Evolutionary conservation across 2,329 filamentous ascomycete species (phyloP).

Genomic region (Beauveria brongniartii): DNA sequence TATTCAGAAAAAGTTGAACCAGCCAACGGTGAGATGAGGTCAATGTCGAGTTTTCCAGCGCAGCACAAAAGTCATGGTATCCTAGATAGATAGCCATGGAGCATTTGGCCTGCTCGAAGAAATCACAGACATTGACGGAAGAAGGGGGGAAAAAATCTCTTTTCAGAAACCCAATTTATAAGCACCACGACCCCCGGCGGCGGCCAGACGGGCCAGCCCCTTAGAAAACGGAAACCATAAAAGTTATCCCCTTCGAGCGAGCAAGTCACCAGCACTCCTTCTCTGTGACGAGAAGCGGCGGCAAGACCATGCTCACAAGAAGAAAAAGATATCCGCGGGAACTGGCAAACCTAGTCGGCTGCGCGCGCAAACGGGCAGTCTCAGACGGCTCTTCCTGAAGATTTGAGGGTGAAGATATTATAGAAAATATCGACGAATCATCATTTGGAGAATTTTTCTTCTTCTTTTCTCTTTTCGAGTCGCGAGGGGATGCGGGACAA

Average conservation of each 20-base stretch:
- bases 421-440: constrained; percentile 25
- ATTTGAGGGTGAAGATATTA: constrained; percentile 25
- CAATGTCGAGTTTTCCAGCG: neutral
- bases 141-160: constrained; percentile 21
- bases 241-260: neutral
- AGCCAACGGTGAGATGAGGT: neutral
- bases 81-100: neutral
- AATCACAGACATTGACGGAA: neutral
- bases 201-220: constrained; percentile 21
- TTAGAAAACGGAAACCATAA: constrained; percentile 8
- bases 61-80: neutral
- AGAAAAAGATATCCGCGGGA: constrained; percentile 2
- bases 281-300: constrained; percentile 10
- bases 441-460: constrained; percentile 26
- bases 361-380: constrained; percentile 19
- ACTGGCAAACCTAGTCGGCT: constrained; percentile 10
- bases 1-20: neutral
- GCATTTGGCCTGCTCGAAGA: neutral
- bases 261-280: constrained; percentile 1
- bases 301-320: neutral
- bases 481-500: neutral
- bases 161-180: constrained; percentile 39
- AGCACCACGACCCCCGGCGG: constrained; percentile 34
- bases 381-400: constrained; percentile 41
- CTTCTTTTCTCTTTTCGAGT: neutral